These are phyloP conservation scores for Penicillium arizonense DNA, from an alignment of 495 filamentous ascomycete genomes.

Conservation along the genomic window DNA sequence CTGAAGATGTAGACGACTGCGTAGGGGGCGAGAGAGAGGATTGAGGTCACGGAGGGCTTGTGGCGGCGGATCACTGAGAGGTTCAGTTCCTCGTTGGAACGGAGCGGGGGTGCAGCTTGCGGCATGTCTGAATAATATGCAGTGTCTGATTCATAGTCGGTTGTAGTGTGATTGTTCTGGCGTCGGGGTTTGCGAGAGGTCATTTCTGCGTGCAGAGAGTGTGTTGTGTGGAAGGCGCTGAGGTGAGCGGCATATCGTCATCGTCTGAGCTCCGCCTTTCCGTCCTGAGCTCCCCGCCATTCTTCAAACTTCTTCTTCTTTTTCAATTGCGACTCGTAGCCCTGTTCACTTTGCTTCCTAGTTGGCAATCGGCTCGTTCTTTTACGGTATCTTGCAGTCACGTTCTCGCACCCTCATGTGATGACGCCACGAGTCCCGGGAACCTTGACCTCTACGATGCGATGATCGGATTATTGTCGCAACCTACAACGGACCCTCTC, in stretches of 20 bases:
- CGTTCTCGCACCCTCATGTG: background rate
- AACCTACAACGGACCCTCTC: background rate
- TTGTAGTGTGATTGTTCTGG: slow-evolving; percentile 35
- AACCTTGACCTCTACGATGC: slow-evolving; percentile 11
- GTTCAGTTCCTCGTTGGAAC: slow-evolving; percentile 79
- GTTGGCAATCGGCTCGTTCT: background rate
- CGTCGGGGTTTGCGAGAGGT: slow-evolving; percentile 34
- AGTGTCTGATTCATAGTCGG: slow-evolving; percentile 67
- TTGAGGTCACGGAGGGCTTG: slow-evolving; percentile 60
- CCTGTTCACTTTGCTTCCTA: background rate
- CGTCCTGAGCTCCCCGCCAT: background rate
- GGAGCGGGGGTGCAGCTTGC: slow-evolving; percentile 44
- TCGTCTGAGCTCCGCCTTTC: slow-evolving; percentile 8
- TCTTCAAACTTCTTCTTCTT: too few species aligned
- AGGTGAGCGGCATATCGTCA: slow-evolving; percentile 4
- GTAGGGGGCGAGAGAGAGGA: slow-evolving; percentile 75
- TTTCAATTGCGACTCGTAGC: background rate
- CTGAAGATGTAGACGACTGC: slow-evolving; percentile 77
- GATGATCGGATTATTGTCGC: slow-evolving; percentile 11
- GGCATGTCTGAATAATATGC: slow-evolving; percentile 43
- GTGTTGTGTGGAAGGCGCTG: background rate
- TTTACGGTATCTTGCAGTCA: background rate
- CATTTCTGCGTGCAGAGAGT: slow-evolving; percentile 15
- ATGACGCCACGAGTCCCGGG: slow-evolving; percentile 6
- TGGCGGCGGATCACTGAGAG: slow-evolving; percentile 75